phyloP scores from a whole-genome alignment of 805 yeast genomes.

The Kluyveromyces lactis region DNA sequence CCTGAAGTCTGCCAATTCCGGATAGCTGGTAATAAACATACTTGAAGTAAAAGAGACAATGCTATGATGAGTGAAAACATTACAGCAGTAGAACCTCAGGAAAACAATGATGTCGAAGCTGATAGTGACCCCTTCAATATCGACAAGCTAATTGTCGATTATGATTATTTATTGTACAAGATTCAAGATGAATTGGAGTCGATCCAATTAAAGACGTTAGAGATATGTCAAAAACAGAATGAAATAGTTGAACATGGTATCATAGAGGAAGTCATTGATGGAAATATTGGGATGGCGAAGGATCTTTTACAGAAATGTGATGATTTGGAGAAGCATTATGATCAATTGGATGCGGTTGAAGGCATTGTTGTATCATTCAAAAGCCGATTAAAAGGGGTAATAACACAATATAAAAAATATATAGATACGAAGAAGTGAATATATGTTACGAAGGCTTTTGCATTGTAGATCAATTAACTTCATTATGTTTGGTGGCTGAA shows the following conservation, averaged over 20 bases:
- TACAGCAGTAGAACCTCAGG: background rate
- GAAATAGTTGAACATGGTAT: slow-evolving; percentile 20
- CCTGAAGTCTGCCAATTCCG: no score
- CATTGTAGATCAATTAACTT: background rate
- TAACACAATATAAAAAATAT: slow-evolving; percentile 17
- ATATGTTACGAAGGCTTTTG: background rate
- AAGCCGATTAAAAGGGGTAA: slow-evolving; percentile 27
- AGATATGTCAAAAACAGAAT: slow-evolving; percentile 20
- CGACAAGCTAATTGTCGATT: slow-evolving; percentile 49
- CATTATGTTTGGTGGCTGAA: background rate
- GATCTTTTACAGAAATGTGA: slow-evolving; percentile 37
- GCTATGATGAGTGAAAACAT: no score
- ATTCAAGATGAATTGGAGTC: slow-evolving; percentile 48
- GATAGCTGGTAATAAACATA: no score
- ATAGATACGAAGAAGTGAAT: slow-evolving; percentile 3
- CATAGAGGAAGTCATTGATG: slow-evolving; percentile 28
- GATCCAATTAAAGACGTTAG: slow-evolving; percentile 37
- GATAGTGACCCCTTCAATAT: slow-evolving; percentile 51
- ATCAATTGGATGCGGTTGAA: slow-evolving; percentile 44
- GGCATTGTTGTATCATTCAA: slow-evolving; percentile 35
- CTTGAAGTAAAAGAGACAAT: no score
- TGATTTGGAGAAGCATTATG: slow-evolving; percentile 42
- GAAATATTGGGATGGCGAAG: slow-evolving; percentile 35
- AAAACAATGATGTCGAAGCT: background rate
- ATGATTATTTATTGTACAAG: slow-evolving; percentile 56